Evolutionary conservation across 805 yeast species (phyloP).

Genomic region (Saturnispora silvae): DNA sequence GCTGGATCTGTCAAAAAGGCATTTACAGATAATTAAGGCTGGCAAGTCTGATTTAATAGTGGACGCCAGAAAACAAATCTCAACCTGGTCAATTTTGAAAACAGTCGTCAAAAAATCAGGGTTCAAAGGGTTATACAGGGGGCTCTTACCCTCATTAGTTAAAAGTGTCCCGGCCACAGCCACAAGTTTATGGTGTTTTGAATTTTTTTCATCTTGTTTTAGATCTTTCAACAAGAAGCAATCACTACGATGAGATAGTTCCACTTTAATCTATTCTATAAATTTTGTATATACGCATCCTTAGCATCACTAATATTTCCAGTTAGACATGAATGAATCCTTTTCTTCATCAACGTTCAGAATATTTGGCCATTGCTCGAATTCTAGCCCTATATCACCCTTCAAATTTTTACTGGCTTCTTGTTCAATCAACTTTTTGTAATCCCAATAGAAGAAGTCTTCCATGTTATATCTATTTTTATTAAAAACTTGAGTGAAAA

Average conservation of each 20-base stretch:
- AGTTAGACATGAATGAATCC: conserved; percentile 6
- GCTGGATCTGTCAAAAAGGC: conserved; percentile 68
- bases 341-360: conserved; percentile 24
- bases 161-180: conserved; percentile 72
- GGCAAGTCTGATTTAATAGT: conserved; percentile 13
- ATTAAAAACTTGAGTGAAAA: conserved; percentile 81
- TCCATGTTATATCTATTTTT: conserved; percentile 83
- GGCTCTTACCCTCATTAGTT: conserved; percentile 56
- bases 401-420: conserved; percentile 57
- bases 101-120: conserved; percentile 50
- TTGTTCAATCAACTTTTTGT: conserved; percentile 50
- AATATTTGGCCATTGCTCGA: conserved; percentile 39
- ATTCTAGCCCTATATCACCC: conserved; percentile 70
- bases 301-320: conserved; percentile 4
- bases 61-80: not conserved
- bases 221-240: conserved; percentile 2
- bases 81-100: conserved; percentile 16
- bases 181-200: conserved; percentile 26
- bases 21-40: conserved; percentile 50
- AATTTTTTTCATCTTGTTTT: conserved; percentile 20
- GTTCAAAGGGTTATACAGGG: conserved; percentile 57
- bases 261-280: not conserved
- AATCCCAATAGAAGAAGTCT: conserved; percentile 90
- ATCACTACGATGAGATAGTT: not conserved
- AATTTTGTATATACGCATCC: not conserved